Conservation (phyloP, 495 filamentous ascomycete species). For the Cetradonia linearis region DNA sequence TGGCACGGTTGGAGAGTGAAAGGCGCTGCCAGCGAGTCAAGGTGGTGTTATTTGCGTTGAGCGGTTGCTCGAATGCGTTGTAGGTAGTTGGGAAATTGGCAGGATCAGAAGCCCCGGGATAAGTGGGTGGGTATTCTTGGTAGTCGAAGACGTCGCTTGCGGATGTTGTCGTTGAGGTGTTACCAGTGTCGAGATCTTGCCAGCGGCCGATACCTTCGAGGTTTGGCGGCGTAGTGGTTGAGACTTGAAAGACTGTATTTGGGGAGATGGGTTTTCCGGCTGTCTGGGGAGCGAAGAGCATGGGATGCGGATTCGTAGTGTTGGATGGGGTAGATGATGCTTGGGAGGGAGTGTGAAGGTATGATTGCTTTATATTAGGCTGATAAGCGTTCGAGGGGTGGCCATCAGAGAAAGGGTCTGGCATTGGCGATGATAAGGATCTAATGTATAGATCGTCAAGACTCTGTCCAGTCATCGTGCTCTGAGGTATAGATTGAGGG, state of each 20-base stretch:
- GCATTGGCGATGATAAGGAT: background rate
- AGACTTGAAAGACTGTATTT: background rate
- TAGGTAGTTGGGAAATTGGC: background rate
- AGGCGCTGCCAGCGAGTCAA: background rate
- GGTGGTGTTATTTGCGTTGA: background rate
- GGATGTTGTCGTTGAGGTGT: background rate
- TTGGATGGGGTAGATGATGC: background rate
- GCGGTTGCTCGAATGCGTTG: no score
- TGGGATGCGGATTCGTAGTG: background rate
- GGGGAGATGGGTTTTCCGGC: background rate
- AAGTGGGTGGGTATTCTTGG: background rate
- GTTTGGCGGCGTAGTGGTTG: background rate
- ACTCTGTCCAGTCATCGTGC: background rate
- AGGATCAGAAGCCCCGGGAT: background rate
- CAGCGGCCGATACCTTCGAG: background rate
- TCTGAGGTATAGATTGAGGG: background rate
- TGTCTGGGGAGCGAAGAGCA: background rate
- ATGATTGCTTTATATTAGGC: background rate
- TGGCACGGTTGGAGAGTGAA: background rate
- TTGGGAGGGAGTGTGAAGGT: background rate
- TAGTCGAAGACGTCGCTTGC: background rate
- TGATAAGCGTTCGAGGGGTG: background rate
- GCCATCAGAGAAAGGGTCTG: background rate
- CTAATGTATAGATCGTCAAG: background rate
- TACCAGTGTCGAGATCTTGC: background rate